Percentiles rank a stretch among this genome's conserved stretches.
phyloP scores from a whole-genome alignment of 176 grass and related monocot genomes.

The Oryza brachyantha region DNA sequence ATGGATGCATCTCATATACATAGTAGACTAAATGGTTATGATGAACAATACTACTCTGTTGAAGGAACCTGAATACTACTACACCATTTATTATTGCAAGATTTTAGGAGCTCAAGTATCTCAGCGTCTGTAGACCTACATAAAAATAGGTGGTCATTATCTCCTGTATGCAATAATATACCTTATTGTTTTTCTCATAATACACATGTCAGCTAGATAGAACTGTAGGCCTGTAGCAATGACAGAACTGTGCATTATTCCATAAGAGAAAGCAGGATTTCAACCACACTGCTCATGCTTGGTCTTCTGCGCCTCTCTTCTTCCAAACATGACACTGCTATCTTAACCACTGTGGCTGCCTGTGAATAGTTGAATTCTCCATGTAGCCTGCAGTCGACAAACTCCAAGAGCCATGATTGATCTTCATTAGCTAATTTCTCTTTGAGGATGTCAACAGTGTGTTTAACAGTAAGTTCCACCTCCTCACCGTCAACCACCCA shows the following conservation, averaged over 20 bases:
- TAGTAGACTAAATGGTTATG: neutral
- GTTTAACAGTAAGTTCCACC: conserved; percentile 7
- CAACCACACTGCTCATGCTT: conserved; percentile 36
- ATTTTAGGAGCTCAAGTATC: neutral
- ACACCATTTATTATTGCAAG: neutral
- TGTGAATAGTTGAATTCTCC: conserved; percentile 39
- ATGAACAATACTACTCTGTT: neutral
- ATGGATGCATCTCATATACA: neutral
- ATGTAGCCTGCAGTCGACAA: conserved; percentile 34
- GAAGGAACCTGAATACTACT: neutral
- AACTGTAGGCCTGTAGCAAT: neutral
- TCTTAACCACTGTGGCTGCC: conserved; percentile 25
- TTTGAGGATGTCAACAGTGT: neutral
- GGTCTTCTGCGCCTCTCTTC: conserved; percentile 42
- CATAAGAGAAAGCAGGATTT: conserved; percentile 23
- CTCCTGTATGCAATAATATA: neutral
- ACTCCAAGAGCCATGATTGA: conserved; percentile 35
- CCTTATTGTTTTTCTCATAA: neutral
- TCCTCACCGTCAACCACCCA: conserved; percentile 17
- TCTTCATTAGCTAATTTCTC: conserved; percentile 35
- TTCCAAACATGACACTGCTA: conserved; percentile 42
- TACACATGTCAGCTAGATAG: neutral
- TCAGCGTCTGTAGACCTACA: neutral
- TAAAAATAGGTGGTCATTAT: neutral
- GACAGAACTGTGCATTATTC: neutral